Base-by-base conservation (phyloP, 306 rosid species). In the Boehmeria nivea region DNA sequence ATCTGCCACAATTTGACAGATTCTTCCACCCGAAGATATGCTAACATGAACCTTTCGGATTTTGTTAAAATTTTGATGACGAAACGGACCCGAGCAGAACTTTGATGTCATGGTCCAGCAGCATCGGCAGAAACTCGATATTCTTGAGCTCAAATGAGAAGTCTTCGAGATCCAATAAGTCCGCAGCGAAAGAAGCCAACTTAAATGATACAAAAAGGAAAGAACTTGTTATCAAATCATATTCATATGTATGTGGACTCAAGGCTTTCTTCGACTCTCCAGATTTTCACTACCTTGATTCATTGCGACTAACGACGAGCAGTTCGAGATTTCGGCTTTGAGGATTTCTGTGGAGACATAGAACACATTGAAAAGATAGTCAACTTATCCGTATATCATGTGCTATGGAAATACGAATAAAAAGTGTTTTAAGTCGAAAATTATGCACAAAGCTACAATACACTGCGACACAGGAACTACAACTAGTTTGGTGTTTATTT, bases 261-360 rank as follows among this genome's bases (percentile, higher is more conserved):
- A 54, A 57, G 51, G 55, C 14, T 13, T 59, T 62, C 48, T 31
- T 31, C 9, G 5, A 31, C 36, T 31, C 36, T 4, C 5, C 36
- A 31, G 5, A n/a, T n/a, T n/a, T n/a, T n/a, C n/a, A n/a, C n/a
- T n/a, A n/a, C n/a, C n/a, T n/a, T n/a, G n/a, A n/a, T n/a, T n/a
- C 57, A 42, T 65, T 16, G 31, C 15, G 55, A 67, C 73, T 66
- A 85, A 31, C 96, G 94, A 8, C 99, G 79, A 22, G 78, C 62
- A 24, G 79, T 67, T 77, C 99, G 82, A 44, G 83, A 51, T 76
- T 83, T 93, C 0, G 84, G 84, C 77, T 82, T 72, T 11, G 85
- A 68, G 47, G 87, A 78, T 76, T 77, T 93, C 99, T 93, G 84
- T 83, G 70, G 63, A 50, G 62, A 52, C 28, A 71, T 27, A 21